Base-by-base conservation (phyloP, 2,329 filamentous ascomycete species). In the Phaeosphaeriaceae sp. region DNA sequence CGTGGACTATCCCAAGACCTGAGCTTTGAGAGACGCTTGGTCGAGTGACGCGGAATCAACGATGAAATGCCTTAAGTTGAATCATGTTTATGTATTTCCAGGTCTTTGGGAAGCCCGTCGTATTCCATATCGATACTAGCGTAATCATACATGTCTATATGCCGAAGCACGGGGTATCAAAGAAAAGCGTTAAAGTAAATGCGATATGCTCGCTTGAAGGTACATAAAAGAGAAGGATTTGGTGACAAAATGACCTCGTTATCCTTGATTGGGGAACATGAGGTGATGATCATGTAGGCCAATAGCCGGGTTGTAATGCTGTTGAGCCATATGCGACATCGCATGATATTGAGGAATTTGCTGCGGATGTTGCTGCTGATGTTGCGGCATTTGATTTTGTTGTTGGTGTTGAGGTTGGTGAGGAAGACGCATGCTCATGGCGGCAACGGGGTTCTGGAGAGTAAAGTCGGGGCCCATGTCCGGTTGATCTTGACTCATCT, bases 381-480 rank as follows among this genome's bases (percentile, higher is more conserved):
- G 63, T 11, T 54, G 58, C 36, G 65, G 61, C 9, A 59, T 61
- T 2, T 62, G 62, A 45, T 54, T 65, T n/a, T 61, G 57, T 41
- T 59, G 62, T 13, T 67, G 63, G 13, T 61, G 62, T 45, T 66
- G 66, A 20, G 52, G 48, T 31, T 62, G 61, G 13, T 68, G 63
- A 17, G 62, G 48, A 24, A 65, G 66, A 6, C 68, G 67, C 61
- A 68, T 68, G 49, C 51, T 61, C 61, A 70, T 65, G 17, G 61
- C 54, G 1, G 63, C 62, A 11, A 63, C 56, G 10, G 60, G 56
- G 36, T 60, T 66, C 21, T 67, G 71, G 1, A 70, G 61, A 4
- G 62, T 50, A 21, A 67, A 76, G 13, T 73, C 70, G 10, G 62
- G 50, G 6, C 57, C 56, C 53, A 75, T 65, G 2, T 71, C 70